These are phyloP conservation scores for Babesia bigemina DNA, from an alignment of 169 alveolate species.

Conservation along the genomic window DNA sequence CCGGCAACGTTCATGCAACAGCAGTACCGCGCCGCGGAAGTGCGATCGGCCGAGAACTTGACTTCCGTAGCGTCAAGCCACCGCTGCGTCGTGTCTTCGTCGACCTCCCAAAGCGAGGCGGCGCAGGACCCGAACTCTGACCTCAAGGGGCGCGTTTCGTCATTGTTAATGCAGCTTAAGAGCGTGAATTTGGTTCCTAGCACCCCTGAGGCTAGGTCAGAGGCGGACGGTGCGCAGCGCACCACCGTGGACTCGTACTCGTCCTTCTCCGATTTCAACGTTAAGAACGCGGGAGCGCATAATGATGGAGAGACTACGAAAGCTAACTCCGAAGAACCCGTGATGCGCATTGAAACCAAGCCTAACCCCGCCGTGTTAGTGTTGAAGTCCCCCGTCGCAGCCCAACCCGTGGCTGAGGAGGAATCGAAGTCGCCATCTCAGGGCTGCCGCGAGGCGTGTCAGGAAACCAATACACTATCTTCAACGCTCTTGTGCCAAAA, in stretches of 20 bases:
- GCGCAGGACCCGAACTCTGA: not conserved
- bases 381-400: too few relatives aligned
- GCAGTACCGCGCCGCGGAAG: not conserved
- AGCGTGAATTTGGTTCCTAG: not conserved
- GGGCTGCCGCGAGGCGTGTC: too few relatives aligned
- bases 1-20: not conserved
- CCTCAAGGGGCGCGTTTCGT: constrained; percentile 21
- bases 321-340: not conserved
- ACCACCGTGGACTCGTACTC: constrained; percentile 15
- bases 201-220: not conserved
- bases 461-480: too few relatives aligned
- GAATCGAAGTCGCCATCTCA: too few relatives aligned
- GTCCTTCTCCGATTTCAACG: not conserved
- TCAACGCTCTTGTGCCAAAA: too few relatives aligned
- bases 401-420: too few relatives aligned
- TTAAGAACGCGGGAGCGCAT: not conserved
- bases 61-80: not conserved
- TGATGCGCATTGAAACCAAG: not conserved
- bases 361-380: not conserved
- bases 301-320: too few relatives aligned
- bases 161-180: constrained; percentile 34
- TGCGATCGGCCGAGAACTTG: not conserved
- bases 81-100: not conserved
- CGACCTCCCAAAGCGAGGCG: not conserved
- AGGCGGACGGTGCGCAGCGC: not conserved